These are phyloP conservation scores for Saposhnikovia divaricata DNA, from an alignment of 129 eudicot genomes.

Conservation along the genomic window DNA sequence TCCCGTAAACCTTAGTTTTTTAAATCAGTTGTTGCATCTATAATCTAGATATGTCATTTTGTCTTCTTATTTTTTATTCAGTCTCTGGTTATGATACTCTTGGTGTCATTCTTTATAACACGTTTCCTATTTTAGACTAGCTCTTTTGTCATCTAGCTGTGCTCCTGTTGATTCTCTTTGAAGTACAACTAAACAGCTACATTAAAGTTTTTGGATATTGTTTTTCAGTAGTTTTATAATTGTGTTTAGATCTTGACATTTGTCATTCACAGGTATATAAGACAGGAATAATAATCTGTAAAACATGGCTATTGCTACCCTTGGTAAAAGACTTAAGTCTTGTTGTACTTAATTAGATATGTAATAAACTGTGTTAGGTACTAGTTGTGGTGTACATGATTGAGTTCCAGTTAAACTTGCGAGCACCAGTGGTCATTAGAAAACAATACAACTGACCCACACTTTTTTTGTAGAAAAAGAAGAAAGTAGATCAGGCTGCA, in stretches of 20 bases:
- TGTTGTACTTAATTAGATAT: too few relatives aligned
- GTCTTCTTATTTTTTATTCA: neutral
- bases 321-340: too few relatives aligned
- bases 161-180: neutral
- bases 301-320: conserved; percentile 34
- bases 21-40: neutral
- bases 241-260: neutral
- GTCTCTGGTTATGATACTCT: neutral
- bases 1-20: neutral
- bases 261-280: neutral
- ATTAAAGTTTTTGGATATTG: neutral
- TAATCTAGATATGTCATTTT: neutral
- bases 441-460: too few relatives aligned
- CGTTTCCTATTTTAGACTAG: neutral
- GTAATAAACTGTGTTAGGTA: too few relatives aligned
- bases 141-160: neutral
- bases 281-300: conserved; percentile 5
- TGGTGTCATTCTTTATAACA: neutral
- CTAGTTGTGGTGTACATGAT: too few relatives aligned
- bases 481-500: too few relatives aligned
- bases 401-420: too few relatives aligned
- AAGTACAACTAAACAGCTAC: neutral
- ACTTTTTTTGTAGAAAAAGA: too few relatives aligned
- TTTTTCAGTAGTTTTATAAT: neutral
- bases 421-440: too few relatives aligned